Conservation (phyloP, 2,329 filamentous ascomycete genomes). For the Pseudocercospora cruenta region DNA sequence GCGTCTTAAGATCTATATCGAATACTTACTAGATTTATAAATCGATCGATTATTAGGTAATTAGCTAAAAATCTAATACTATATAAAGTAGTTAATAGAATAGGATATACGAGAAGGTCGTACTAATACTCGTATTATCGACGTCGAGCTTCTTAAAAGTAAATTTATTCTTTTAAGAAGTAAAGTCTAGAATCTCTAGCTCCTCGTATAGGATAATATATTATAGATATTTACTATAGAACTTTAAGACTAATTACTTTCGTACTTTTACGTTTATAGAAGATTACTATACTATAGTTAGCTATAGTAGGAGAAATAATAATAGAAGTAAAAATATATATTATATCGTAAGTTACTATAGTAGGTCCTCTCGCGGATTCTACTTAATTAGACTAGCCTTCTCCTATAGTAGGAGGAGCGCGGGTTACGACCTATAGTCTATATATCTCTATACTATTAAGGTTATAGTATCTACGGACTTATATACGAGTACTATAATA, state of each 20-base stretch:
- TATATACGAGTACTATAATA: too few species aligned
- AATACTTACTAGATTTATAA: not conserved
- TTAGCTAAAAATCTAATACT: not conserved
- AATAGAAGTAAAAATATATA: too few species aligned
- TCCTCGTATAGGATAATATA: not conserved
- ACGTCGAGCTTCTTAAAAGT: not conserved
- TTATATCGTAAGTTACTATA: too few species aligned
- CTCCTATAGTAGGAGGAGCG: too few species aligned
- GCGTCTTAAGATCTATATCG: not conserved
- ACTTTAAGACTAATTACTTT: not conserved
- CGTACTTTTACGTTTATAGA: too few species aligned
- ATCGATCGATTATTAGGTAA: not conserved
- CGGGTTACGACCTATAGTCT: too few species aligned
- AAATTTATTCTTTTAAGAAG: not conserved
- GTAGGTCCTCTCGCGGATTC: too few species aligned
- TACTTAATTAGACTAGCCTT: too few species aligned
- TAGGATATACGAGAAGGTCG: not conserved
- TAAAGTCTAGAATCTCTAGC: not conserved
- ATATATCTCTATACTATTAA: too few species aligned
- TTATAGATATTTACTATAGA: not conserved
- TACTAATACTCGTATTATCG: not conserved
- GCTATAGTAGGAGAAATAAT: too few species aligned
- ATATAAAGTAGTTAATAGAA: not conserved
- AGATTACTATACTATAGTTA: too few species aligned
- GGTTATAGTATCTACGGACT: too few species aligned